Evolutionary conservation across 768 basidiomycete genomes (phyloP).

Genomic region (Calocera viscosa): DNA sequence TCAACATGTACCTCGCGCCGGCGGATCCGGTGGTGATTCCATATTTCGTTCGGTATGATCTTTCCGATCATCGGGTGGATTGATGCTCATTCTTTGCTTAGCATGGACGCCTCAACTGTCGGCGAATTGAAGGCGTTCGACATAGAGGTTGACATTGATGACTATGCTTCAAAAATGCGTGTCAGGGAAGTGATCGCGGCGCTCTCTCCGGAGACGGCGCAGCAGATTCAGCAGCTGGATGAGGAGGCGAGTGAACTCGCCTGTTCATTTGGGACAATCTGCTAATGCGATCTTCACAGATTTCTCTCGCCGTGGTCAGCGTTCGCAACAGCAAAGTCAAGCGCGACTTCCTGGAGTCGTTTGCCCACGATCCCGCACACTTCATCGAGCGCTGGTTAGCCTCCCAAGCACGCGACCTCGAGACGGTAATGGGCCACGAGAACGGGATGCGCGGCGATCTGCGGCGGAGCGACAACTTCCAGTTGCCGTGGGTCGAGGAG

Average conservation of each 20-base stretch:
- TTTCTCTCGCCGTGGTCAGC: constrained; percentile 70
- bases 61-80: neutral
- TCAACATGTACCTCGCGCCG: constrained; percentile 63
- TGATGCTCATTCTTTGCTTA: neutral
- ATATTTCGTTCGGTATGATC: constrained; percentile 34
- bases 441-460: constrained; percentile 47
- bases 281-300: constrained; percentile 36
- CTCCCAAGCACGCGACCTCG: constrained; percentile 82
- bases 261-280: neutral
- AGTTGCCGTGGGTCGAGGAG: constrained; percentile 75
- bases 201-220: constrained; percentile 56
- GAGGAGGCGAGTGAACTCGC: constrained; percentile 54
- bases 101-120: constrained; percentile 11
- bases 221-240: constrained; percentile 59
- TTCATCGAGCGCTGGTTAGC: constrained; percentile 87
- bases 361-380: constrained; percentile 61
- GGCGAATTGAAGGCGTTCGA: constrained; percentile 64
- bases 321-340: constrained; percentile 80
- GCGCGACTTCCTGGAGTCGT: constrained; percentile 70
- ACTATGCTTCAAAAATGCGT: constrained; percentile 54
- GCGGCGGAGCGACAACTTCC: constrained; percentile 79
- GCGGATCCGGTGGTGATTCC: constrained; percentile 72
- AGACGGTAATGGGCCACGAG: constrained; percentile 70
- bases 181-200: constrained; percentile 57
- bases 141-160: constrained; percentile 79